Conservation (phyloP, 1,284 basidiomycete species). For the Rhodofomes roseus region DNA sequence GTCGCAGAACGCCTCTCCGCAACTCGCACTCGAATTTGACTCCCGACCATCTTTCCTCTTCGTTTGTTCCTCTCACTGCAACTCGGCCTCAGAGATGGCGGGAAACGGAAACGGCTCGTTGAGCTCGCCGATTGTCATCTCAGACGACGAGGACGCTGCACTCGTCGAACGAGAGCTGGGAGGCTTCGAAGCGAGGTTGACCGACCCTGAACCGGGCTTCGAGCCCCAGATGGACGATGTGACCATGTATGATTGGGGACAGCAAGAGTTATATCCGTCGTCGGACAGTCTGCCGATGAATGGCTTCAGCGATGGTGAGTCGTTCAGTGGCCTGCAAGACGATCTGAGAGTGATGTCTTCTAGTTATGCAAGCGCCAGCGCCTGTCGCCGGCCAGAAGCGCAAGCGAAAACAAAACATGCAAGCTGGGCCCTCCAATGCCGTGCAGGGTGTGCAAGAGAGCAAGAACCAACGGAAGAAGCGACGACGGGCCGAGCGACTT, state of each 20-base stretch:
- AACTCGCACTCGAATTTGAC: not conserved
- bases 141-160: conserved; percentile 39
- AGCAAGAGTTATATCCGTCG: not conserved
- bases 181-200: conserved; percentile 7
- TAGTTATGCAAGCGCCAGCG: not conserved
- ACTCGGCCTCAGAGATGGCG: conserved; percentile 7
- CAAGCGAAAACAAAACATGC: conserved; percentile 14
- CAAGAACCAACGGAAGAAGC: conserved; percentile 19
- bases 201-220: not conserved
- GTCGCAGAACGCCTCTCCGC: not conserved
- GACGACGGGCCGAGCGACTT: conserved; percentile 11
- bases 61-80: no score
- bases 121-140: conserved; percentile 38
- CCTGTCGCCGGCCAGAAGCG: conserved; percentile 15
- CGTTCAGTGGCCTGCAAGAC: not conserved
- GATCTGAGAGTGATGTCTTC: not conserved
- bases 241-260: not conserved
- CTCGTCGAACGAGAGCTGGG: conserved; percentile 25
- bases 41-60: not conserved
- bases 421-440: not conserved
- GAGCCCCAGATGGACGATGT: not conserved
- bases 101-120: conserved; percentile 24
- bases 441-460: conserved; percentile 9
- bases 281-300: not conserved
- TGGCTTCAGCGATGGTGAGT: not conserved